Evolutionary conservation across 2,329 filamentous ascomycete species (phyloP), one percentile per base, ranked within the genome.

Genomic region (Neofusicoccum laricinum): DNA sequence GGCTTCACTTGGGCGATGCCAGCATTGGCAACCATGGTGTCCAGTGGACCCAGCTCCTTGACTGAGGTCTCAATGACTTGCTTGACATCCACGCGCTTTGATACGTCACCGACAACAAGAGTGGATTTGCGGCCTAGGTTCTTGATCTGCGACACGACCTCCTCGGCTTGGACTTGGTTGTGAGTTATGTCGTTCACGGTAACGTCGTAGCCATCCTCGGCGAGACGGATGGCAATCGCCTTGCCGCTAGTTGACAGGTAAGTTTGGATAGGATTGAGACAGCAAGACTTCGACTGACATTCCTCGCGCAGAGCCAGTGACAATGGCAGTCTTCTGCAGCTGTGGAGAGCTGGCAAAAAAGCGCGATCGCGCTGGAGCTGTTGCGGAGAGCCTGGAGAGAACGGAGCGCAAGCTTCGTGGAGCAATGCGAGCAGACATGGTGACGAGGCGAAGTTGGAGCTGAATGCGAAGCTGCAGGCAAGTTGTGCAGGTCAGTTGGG

Each of bases 141-240:
- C 2, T 71, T 66, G 62, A 89, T 86, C 67, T 88, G 81, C 19
- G 80, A 75, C 10, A 82, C 84, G 0, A 81, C 79, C 21, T 83
- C 79, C 59, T 87, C 81, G 66, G 85, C 84, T 1, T 77, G 81
- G 3, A 79, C 68, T 58, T 81, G 74, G 67, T 88, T 85, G 14
- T 82, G 78, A 32, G 78, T 67, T 15, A 90, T 77, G 68, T 90
- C 88, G 71, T 89, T 90, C 67, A 90, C 78, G 70, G 86, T 88
- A 57, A 91, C 79, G 68, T 86, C 81, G 75, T 90, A 90, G 62
- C 88, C 88, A 66, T 90, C 88, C 21, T 80, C 76, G 5, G 87
- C 87, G 15, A 90, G 80, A 2, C 88, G 85, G 7, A 88, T 76
- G 17, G 87, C 88, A 61, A 89, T 87, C 19, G 85, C 82, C 69